These are phyloP conservation scores for Straminergon stramineum DNA, from an alignment of 225 moss, liverwort and hornwort genomes.

Conservation along the genomic window DNA sequence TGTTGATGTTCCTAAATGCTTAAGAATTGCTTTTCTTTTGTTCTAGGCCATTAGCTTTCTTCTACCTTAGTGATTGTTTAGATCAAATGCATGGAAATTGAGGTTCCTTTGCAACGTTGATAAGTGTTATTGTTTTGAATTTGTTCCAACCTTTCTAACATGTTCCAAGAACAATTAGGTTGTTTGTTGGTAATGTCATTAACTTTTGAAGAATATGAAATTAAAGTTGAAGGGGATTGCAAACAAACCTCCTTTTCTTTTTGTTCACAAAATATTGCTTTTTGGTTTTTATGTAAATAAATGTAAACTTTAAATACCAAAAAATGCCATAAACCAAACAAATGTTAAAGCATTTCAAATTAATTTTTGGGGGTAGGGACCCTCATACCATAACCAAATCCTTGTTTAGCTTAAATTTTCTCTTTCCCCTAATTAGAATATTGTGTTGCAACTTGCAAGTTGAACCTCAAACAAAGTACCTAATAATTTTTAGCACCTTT, in stretches of 20 bases:
- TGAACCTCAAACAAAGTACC: background rate
- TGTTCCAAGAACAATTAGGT: background rate
- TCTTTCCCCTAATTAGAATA: background rate
- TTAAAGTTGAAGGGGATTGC: background rate
- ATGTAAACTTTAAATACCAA: background rate
- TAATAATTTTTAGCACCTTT: background rate
- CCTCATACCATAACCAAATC: background rate
- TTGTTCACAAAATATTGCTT: background rate
- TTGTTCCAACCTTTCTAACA: background rate
- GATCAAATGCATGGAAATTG: background rate
- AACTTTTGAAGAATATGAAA: background rate
- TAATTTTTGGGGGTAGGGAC: background rate
- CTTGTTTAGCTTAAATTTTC: background rate
- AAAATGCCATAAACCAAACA: background rate
- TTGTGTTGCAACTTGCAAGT: background rate
- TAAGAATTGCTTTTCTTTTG: background rate
- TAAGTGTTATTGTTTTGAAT: background rate
- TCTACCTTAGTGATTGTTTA: background rate
- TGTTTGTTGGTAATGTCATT: background rate
- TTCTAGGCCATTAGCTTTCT: background rate
- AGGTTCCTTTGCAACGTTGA: background rate
- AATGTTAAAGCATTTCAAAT: background rate
- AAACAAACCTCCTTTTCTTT: background rate
- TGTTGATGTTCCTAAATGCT: fast-evolving
- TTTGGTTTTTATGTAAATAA: background rate